These are phyloP conservation scores for Bolboschoenus planiculmis DNA, from an alignment of 176 grass and related monocot genomes.

Conservation along the genomic window DNA sequence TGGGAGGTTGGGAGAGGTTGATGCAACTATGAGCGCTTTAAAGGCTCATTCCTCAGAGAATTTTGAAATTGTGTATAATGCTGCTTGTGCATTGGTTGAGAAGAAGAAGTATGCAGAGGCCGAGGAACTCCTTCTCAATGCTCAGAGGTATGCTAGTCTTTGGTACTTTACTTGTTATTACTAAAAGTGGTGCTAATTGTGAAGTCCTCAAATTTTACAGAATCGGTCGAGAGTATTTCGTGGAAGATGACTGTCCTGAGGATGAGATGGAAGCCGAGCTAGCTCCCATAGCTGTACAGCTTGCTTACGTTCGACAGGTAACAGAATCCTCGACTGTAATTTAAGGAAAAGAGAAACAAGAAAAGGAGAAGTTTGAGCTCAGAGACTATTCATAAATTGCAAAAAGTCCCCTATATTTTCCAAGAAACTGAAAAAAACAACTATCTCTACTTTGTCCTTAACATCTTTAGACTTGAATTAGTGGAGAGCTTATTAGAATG, in stretches of 20 bases:
- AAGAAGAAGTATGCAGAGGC: slow-evolving; percentile 80
- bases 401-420: neutral
- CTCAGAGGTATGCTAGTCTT: slow-evolving; percentile 54
- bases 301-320: slow-evolving; percentile 86
- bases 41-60: slow-evolving; percentile 68
- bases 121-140: slow-evolving; percentile 67
- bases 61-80: slow-evolving; percentile 92
- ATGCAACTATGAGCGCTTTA: slow-evolving; percentile 52
- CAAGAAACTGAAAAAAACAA: neutral
- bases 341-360: neutral
- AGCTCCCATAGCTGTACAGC: slow-evolving; percentile 73
- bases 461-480: neutral
- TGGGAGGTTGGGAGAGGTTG: slow-evolving; percentile 75
- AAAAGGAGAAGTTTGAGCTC: neutral
- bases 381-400: neutral
- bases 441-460: neutral
- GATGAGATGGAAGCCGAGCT: slow-evolving; percentile 72
- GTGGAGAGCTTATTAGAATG: neutral
- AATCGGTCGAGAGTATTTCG: slow-evolving; percentile 78
- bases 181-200: neutral
- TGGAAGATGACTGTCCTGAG: slow-evolving; percentile 66
- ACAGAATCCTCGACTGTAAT: slow-evolving; percentile 3
- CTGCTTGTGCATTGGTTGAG: slow-evolving; percentile 86
- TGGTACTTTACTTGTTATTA: neutral
- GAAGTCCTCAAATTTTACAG: slow-evolving; percentile 28